These are phyloP conservation scores for Psilocybe azurescens DNA, from an alignment of 768 basidiomycete species.

Conservation along the genomic window DNA sequence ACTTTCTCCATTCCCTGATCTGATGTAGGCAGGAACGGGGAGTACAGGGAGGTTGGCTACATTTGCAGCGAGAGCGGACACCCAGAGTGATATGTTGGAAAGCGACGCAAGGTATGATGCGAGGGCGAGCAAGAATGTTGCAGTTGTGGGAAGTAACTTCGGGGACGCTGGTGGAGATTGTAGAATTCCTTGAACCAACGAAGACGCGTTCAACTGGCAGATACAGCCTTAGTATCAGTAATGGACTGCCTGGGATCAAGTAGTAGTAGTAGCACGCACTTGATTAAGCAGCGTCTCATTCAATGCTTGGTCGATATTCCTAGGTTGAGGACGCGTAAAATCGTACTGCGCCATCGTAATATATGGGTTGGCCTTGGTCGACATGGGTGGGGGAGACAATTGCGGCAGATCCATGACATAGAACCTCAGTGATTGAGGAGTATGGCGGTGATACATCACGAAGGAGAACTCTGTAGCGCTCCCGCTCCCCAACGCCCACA, in stretches of 20 bases:
- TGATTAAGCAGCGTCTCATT: constrained; percentile 45
- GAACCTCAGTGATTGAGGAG: constrained; percentile 59
- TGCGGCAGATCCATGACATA: constrained; percentile 53
- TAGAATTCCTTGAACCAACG: constrained; percentile 32
- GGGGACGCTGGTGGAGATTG: constrained; percentile 21
- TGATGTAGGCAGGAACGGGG: constrained; percentile 13
- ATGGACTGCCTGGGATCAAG: neutral
- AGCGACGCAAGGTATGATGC: constrained; percentile 25
- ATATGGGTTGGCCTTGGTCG: constrained; percentile 23
- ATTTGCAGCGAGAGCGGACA: constrained; percentile 25
- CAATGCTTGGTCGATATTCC: constrained; percentile 30
- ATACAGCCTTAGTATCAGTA: neutral
- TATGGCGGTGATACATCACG: constrained; percentile 24
- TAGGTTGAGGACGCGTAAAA: constrained; percentile 35
- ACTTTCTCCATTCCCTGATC: neutral
- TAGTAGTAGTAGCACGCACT: constrained; percentile 27
- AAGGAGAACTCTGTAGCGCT: constrained; percentile 16
- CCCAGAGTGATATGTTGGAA: constrained; percentile 20
- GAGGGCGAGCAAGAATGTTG: constrained; percentile 29
- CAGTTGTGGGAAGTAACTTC: constrained; percentile 29
- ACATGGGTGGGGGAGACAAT: constrained; percentile 15
- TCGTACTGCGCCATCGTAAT: constrained; percentile 40
- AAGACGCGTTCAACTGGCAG: constrained; percentile 52
- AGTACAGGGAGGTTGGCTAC: constrained; percentile 25
- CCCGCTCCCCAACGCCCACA: constrained; percentile 13